Conservation (phyloP, 2,329 filamentous ascomycete species). For the Magnaporthiopsis poae region DNA sequence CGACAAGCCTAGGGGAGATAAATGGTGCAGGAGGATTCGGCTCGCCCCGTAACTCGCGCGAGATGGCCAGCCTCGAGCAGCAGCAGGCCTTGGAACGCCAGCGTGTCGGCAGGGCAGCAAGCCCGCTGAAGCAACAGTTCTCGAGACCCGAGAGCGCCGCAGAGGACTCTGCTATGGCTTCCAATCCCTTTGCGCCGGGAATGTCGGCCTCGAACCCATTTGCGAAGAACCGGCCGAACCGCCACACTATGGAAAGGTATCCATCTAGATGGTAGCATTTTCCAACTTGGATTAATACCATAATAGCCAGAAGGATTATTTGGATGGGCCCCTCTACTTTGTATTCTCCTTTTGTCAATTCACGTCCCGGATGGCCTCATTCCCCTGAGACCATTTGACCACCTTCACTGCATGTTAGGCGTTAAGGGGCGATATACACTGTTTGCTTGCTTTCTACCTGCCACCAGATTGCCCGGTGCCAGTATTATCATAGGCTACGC, state of each 20-base stretch:
- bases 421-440: neutral
- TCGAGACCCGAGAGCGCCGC: slow-evolving; percentile 13
- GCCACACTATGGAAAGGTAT: slow-evolving; percentile 32
- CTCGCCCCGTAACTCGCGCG: slow-evolving; percentile 49
- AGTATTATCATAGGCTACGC: neutral
- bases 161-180: slow-evolving; percentile 7
- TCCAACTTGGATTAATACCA: neutral
- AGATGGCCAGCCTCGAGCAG: slow-evolving; percentile 52
- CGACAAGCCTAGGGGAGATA: slow-evolving; percentile 52
- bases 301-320: neutral
- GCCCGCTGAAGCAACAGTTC: slow-evolving; percentile 29
- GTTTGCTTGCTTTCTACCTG: neutral
- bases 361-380: neutral
- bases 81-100: slow-evolving; percentile 21
- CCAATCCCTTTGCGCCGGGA: neutral
- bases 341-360: neutral
- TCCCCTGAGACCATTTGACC: neutral
- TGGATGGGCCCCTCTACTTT: too few species aligned
- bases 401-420: neutral
- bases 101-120: slow-evolving; percentile 25
- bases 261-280: slow-evolving; percentile 21
- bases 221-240: slow-evolving; percentile 25
- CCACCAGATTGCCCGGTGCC: neutral
- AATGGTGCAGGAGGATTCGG: slow-evolving; percentile 28
- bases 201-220: slow-evolving; percentile 26